Conservation (phyloP, 768 basidiomycete genomes). For the Boletus speciosus region DNA sequence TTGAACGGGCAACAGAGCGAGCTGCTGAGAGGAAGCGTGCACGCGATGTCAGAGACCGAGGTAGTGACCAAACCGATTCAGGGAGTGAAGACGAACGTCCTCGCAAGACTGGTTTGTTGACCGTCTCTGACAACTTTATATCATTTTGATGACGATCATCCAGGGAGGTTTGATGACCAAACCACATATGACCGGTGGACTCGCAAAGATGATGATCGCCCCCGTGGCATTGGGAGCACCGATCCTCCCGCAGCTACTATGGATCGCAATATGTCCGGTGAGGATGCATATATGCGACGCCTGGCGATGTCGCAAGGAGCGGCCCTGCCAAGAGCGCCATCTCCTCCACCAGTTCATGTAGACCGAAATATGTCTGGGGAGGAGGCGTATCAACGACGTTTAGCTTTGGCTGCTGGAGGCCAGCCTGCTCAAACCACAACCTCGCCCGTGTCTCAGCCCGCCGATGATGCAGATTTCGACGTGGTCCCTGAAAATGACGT, state of each 20-base stretch:
- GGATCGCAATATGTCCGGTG: constrained; percentile 58
- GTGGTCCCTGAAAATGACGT: constrained; percentile 1
- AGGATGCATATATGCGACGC: constrained; percentile 78
- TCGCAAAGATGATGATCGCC: constrained; percentile 47
- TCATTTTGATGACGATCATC: constrained; percentile 26
- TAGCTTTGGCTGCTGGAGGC: constrained; percentile 56
- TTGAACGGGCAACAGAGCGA: constrained; percentile 62
- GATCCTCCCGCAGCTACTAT: constrained; percentile 35
- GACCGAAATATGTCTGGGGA: constrained; percentile 63
- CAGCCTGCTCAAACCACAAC: constrained; percentile 15
- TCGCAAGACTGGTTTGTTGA: constrained; percentile 58
- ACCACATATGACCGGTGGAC: constrained; percentile 53
- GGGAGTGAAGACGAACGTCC: constrained; percentile 66
- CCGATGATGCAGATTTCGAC: constrained; percentile 20
- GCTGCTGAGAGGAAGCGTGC: constrained; percentile 58
- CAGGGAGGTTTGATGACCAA: constrained; percentile 35
- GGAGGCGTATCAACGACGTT: constrained; percentile 71
- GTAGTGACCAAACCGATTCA: constrained; percentile 63
- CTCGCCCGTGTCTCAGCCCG: constrained; percentile 24
- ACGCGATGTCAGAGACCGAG: constrained; percentile 44
- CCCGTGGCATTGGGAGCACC: constrained; percentile 23
- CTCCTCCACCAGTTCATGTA: constrained; percentile 37
- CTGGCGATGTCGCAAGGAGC: constrained; percentile 59
- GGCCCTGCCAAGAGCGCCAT: constrained; percentile 17
- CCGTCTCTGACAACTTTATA: not conserved